Conservation (phyloP, 75 land plant species). For the Gnetum montanum region DNA sequence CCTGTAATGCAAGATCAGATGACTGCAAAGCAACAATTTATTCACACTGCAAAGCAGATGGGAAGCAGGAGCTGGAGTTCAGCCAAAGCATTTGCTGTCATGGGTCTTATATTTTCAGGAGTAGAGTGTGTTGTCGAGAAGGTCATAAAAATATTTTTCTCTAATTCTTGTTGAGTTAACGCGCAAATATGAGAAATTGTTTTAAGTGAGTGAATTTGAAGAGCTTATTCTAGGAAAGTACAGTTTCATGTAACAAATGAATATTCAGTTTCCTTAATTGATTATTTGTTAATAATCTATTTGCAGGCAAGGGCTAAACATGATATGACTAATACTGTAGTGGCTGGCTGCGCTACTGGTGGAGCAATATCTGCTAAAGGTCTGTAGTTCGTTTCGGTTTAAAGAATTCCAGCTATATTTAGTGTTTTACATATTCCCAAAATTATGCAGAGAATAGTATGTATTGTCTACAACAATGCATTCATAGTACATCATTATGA, state of each 20-base stretch:
- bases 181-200: background rate
- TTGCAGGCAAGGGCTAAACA: conserved; percentile 91
- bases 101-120: conserved; percentile 89
- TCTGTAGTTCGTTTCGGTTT: conserved; percentile 23
- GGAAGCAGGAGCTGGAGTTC: conserved; percentile 69
- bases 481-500: too few species aligned
- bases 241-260: background rate
- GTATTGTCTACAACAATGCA: too few species aligned
- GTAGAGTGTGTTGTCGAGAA: conserved; percentile 90
- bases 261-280: background rate
- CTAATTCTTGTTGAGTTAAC: background rate
- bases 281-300: too few species aligned
- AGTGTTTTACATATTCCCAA: background rate
- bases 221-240: background rate
- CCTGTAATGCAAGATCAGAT: conserved; percentile 72
- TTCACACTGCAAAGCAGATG: conserved; percentile 79
- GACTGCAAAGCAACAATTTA: conserved; percentile 73
- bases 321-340: conserved; percentile 77
- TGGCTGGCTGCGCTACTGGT: conserved; percentile 97
- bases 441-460: background rate
- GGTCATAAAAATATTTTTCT: too few species aligned
- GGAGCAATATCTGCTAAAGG: conserved; percentile 91
- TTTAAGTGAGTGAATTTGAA: background rate
- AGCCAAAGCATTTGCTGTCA: conserved; percentile 82
- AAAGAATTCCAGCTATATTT: background rate